Evolutionary conservation across 2,329 filamentous ascomycete species (phyloP).

Genomic region (Monosporascus sp.): DNA sequence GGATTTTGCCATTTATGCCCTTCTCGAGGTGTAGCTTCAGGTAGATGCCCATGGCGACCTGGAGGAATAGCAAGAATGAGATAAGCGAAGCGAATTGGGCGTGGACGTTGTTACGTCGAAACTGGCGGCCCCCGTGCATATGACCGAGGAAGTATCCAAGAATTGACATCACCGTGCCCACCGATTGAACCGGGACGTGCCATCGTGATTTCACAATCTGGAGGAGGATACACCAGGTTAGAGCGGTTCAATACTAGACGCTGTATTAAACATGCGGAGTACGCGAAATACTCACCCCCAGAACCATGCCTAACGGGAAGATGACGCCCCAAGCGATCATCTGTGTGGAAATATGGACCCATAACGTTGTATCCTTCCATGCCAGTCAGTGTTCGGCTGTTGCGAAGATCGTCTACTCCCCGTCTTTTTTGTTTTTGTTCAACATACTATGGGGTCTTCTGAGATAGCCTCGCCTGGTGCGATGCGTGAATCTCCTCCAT

Average conservation of each 20-base stretch:
- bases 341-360: conserved; percentile 90
- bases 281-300: conserved; percentile 60
- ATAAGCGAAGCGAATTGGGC: conserved; percentile 72
- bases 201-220: conserved; percentile 85
- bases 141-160: conserved; percentile 90
- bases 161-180: conserved; percentile 70
- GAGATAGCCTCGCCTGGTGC: conserved; percentile 65
- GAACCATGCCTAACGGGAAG: conserved; percentile 91
- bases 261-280: conserved; percentile 1
- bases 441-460: conserved; percentile 64
- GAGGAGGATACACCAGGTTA: conserved; percentile 3
- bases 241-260: neutral
- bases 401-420: conserved; percentile 1
- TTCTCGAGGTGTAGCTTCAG: conserved; percentile 83
- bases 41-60: conserved; percentile 79
- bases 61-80: conserved; percentile 71
- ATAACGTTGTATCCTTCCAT: conserved; percentile 71
- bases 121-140: conserved; percentile 82
- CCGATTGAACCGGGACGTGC: conserved; percentile 84
- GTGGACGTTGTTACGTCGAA: conserved; percentile 71
- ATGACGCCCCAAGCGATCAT: conserved; percentile 83
- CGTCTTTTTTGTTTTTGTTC: neutral
- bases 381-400: conserved; percentile 27
- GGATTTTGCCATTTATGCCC: conserved; percentile 74
- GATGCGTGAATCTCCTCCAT: conserved; percentile 54